Base-by-base conservation (phyloP, 176 grass and related monocot species). In the Pontederia crassipes region DNA sequence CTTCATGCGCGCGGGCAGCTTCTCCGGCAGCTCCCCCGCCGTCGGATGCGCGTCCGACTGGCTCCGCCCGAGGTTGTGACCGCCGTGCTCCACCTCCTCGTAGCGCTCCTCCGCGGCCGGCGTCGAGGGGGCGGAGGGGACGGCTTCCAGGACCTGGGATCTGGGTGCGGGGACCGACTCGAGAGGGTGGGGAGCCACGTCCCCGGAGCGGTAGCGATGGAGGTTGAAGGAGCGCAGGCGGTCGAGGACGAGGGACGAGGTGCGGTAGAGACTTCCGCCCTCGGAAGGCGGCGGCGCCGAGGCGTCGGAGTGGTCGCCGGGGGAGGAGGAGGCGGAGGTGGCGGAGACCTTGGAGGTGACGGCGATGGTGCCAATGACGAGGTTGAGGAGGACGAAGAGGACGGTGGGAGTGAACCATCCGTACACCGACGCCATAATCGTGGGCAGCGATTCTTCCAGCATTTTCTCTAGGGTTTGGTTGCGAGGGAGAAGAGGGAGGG, bases 331-430 rank as follows among this genome's bases (percentile, higher is more conserved):
- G 17, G 0, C 14, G 63, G 16, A 12, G 53, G 1, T 3, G 45
- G 74, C 13, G 50, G 64, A 4, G 24, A 2, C 52, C 81, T 86
- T 92, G 77, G 87, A 92, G 46, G 81, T 88, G 61, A 98, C 68
- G 57, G 87, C 93, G 67, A 98, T 98, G 81, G 87, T 92, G 17
- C 93, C 93, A 56, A 98, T 92, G 79, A 98, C 87, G 67, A 98
- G 15, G 79, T 92, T 98, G 74, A 98, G 74, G 13, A 98, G 68
- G 16, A 98, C 11, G 82, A 98, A 98, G 29, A 98, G 70, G 40
- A 92, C 81, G 20, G 81, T 52, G 0, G 93, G 93, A 8, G 84
- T 98, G 79, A 98, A 83, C 77, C 77, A 92, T 0, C 93, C 82
- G 61, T 80, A 56, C n/a, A 92, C 70, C 10, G 81, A 64, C 68